Base-by-base conservation (phyloP, 257 asterid genomes). In the Solanum pennellii region DNA sequence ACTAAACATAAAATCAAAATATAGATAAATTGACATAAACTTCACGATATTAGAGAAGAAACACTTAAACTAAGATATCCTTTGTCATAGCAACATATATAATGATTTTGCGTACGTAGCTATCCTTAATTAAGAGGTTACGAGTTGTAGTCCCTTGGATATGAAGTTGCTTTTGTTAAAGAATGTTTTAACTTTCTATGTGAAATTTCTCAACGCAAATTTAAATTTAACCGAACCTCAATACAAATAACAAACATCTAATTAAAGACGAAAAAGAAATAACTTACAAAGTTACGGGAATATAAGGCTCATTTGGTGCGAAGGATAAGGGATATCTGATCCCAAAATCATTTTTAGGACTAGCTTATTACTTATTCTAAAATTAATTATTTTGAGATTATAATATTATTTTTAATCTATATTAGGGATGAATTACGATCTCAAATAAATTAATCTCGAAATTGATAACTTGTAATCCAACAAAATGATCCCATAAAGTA, bases 21-120 rank as follows among this genome's bases (percentile, higher is more conserved):
- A 25, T 5, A 1, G 0, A 68, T 15, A 13, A 68, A 68, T 68
- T 27, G 21, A 27, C 9, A 3, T 27, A 21, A 68, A 27, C 21
- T 27, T 27, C 12, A 27, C 21, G 27, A 7, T 68, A 14, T 27
- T 68, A 29, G 18, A 68, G 6, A 65, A 65, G 29, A 65, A 25
- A 66, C 11, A 68, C 0, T 66, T 12, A 66, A 66, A 25, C 9
- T 66, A 66, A 66, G 8, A 2, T 16, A 65, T n/a, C 33, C 33
- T 65, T 5, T n/a, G 16, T 68, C 12, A 69, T 14, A 69, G 23
- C 12, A 69, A 69, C 31, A 3, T 69, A 29, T 69, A 7, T 69
- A 27, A 7, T 5, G 21, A 69, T 69, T 68, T 0, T 12, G 6
- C 1, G 1, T 2, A 25, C 0, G 2, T 2, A 25, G 37, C 13